Conservation (phyloP, 2,329 filamentous ascomycete genomes). For the Ophiostoma novo-ulmi region DNA sequence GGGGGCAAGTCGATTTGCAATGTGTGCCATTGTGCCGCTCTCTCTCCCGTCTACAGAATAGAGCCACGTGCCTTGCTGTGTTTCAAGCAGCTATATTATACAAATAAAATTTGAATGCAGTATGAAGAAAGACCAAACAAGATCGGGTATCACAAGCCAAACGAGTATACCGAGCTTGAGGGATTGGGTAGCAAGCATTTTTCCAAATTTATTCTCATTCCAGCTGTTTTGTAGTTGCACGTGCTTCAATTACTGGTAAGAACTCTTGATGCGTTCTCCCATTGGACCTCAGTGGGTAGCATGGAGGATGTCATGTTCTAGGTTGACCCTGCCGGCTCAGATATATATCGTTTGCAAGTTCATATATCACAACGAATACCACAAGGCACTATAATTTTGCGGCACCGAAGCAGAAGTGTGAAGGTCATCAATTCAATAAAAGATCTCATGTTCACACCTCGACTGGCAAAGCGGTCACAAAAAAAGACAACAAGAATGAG, state of each 20-base stretch:
- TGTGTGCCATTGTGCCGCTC: neutral
- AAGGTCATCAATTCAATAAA: conserved; percentile 13
- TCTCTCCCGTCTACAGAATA: neutral
- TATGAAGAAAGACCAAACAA: neutral
- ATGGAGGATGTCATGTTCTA: neutral
- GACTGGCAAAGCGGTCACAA: neutral
- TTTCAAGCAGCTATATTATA: neutral
- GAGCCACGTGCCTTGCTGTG: conserved; percentile 3
- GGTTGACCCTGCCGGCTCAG: neutral
- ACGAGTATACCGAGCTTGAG: neutral
- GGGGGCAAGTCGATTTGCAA: neutral
- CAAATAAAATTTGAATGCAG: neutral
- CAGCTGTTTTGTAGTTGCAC: neutral
- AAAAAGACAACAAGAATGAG: neutral
- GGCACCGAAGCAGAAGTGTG: neutral
- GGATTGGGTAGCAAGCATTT: neutral
- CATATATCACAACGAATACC: neutral
- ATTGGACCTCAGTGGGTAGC: neutral
- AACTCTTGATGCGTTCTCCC: neutral
- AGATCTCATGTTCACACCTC: conserved; percentile 8
- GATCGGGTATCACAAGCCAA: neutral
- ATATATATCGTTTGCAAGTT: neutral
- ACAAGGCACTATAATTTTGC: neutral
- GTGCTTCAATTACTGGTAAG: neutral
- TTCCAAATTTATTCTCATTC: neutral